Evolutionary conservation across 169 alveolate genomes (phyloP).

Genomic region (Gregarina niphandrodes): DNA sequence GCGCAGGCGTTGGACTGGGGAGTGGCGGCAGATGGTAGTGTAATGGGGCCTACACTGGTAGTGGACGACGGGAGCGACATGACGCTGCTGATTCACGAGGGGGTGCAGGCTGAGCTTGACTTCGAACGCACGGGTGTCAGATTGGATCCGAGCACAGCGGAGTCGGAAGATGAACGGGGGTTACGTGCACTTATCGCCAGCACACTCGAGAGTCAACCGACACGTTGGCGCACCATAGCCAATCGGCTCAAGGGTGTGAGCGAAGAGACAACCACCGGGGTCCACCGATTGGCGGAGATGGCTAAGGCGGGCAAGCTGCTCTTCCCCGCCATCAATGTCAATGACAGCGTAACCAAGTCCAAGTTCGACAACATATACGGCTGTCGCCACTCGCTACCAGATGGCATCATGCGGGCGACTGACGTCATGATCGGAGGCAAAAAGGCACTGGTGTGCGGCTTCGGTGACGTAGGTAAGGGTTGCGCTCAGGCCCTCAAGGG

Average conservation of each 20-base stretch:
- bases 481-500: conserved; percentile 86
- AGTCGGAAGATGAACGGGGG: conserved; percentile 31
- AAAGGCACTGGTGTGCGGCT: conserved; percentile 79
- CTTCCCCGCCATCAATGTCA: conserved; percentile 80
- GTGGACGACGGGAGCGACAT: conserved; percentile 96
- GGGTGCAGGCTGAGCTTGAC: conserved; percentile 46
- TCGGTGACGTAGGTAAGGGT: conserved; percentile 97
- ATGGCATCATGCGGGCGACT: conserved; percentile 89
- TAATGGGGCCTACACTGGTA: conserved; percentile 84
- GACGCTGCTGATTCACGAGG: conserved; percentile 69
- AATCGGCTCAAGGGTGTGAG: conserved; percentile 68
- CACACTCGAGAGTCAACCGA: conserved; percentile 46
- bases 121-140: conserved; percentile 18
- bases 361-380: conserved; percentile 93
- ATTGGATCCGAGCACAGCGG: conserved; percentile 27
- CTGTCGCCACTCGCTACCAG: conserved; percentile 88
- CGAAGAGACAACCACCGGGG: conserved; percentile 97
- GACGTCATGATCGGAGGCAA: conserved; percentile 92
- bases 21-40: conserved; percentile 59
- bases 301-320: conserved; percentile 56
- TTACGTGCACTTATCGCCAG: conserved; percentile 47
- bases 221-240: conserved; percentile 65
- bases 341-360: conserved; percentile 86
- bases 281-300: conserved; percentile 64
- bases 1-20: conserved; percentile 73